Conservation (phyloP, 2,329 filamentous ascomycete species). For the Diaporthe eres region DNA sequence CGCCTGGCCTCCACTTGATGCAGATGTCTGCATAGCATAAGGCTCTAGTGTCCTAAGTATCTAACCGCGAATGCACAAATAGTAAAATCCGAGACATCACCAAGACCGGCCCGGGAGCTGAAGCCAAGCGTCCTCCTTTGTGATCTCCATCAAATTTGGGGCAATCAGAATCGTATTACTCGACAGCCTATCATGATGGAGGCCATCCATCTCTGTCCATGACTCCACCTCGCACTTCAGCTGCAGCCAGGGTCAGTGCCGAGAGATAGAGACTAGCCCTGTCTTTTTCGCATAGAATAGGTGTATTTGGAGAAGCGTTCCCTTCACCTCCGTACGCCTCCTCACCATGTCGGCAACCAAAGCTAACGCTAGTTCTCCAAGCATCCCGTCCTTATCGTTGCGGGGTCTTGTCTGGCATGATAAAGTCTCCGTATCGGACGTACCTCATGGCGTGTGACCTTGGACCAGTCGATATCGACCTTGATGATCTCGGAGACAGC, state of each 20-base stretch:
- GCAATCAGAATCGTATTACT: not conserved
- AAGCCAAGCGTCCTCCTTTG: not conserved
- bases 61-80: not conserved
- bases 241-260: conserved; percentile 4
- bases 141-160: not conserved
- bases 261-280: not conserved
- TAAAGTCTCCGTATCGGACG: conserved; percentile 40
- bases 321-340: not conserved
- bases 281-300: not conserved
- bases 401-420: conserved; percentile 36
- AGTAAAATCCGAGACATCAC: not conserved
- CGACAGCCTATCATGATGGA: not conserved
- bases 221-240: conserved; percentile 4
- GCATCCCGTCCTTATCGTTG: conserved; percentile 38
- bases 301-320: not conserved
- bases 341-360: not conserved
- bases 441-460: conserved; percentile 17
- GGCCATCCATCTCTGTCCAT: not conserved
- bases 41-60: not conserved
- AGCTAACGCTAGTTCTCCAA: conserved; percentile 6
- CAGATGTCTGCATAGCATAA: not conserved
- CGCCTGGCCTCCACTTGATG: not conserved
- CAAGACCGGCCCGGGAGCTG: not conserved
- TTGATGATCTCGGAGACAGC: conserved; percentile 35
- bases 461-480: conserved; percentile 26